A percentile compares a stretch with the other conserved stretches of the same genome.
These are phyloP conservation scores for Bimuria novae-zelandiae DNA, from an alignment of 2,329 filamentous ascomycete species.

Conservation along the genomic window DNA sequence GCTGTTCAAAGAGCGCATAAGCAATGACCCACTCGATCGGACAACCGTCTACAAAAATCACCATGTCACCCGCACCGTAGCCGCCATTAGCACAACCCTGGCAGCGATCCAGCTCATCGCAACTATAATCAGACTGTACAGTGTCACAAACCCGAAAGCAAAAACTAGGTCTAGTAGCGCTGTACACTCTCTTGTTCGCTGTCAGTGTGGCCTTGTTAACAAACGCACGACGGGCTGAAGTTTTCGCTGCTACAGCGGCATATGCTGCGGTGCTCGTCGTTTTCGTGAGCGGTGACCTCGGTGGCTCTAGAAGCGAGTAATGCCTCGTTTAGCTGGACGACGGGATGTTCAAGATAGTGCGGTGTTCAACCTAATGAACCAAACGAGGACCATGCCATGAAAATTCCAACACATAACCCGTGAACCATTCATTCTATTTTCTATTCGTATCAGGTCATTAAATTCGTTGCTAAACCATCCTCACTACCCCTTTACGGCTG, in stretches of 20 bases:
- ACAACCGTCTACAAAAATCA: neutral
- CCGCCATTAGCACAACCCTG: no score
- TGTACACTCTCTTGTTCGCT: conserved; percentile 29
- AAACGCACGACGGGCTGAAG: conserved; percentile 25
- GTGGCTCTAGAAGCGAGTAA: neutral
- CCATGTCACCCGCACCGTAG: neutral
- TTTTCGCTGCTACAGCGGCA: conserved; percentile 31
- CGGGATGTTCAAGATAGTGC: neutral
- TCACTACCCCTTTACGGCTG: conserved; percentile 2
- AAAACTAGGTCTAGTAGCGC: conserved; percentile 24
- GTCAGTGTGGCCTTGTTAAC: conserved; percentile 24
- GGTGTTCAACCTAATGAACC: neutral
- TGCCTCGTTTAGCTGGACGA: neutral
- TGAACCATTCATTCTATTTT: neutral
- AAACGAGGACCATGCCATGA: neutral
- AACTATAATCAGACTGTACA: conserved; percentile 26
- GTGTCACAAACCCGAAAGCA: conserved; percentile 13
- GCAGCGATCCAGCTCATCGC: no score
- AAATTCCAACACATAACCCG: no score
- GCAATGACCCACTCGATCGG: neutral
- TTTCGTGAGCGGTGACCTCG: conserved; percentile 27
- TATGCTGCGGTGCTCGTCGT: conserved; percentile 25
- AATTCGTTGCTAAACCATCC: neutral
- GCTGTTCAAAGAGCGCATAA: neutral
- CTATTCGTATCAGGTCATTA: conserved; percentile 7